Base-by-base conservation (phyloP, 2,329 filamentous ascomycete species). In the Fusarium udum region DNA sequence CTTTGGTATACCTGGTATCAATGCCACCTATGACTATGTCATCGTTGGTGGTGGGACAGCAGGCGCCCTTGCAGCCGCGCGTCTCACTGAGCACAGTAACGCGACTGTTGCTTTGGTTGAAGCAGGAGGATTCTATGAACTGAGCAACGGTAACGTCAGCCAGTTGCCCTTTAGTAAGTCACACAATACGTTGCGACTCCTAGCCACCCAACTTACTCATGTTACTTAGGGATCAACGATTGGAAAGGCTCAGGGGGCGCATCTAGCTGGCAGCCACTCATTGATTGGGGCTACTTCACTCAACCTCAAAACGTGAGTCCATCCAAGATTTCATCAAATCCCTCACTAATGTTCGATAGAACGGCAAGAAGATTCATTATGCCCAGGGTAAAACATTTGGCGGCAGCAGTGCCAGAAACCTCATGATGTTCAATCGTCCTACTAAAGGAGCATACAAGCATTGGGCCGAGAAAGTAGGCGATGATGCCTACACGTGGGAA, bases 1-100 rank as follows among this genome's bases (percentile, higher is more conserved):
- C 16, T 64, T 64, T 45, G 61, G 61, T 22, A 64, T 64, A 52
- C 61, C 61, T 16, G 61, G 61, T 45, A 64, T 64, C 61, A 64
- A 64, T 36, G 42, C 32, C 16, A 59, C 56, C 20, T 59, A 59
- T 4, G 72, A 61, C 52, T 67, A 71, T 56, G 15, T 61, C 5
- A 43, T 61, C 9, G 49, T 56, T n/a, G 59, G 59, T 18, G 49
- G 59, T 37, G 59, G 59, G 6, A 45, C 62, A 18, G 59, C 59
- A 31, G 59, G 59, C 12, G 49, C 37, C 6, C 36, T 43, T 1
- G 37, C 37, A 37, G 59, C 49, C 14, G 49, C 59, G 8, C 59
- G 59, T 7, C 16, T 61, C 7, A 56, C 59, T 31, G 49, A 57
- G 59, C 42, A 59, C n/a, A 42, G 36, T 14, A 42, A 55, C 12